Evolutionary conservation across 225 moss, liverwort and hornwort species (phyloP).

Genomic region (Pseudisothecium myosuroides): DNA sequence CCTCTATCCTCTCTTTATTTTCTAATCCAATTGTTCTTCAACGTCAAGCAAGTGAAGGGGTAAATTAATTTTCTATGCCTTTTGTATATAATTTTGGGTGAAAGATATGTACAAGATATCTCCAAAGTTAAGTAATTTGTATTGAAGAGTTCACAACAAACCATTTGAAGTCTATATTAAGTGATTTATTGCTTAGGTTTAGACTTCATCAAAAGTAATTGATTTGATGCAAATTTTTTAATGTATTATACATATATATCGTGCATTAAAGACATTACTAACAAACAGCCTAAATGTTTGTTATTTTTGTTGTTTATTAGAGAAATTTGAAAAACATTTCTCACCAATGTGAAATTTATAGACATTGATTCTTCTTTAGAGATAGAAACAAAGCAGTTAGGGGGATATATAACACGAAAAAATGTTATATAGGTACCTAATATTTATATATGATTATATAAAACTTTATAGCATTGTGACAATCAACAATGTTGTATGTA

Average conservation of each 20-base stretch:
- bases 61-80: neutral
- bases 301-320: neutral
- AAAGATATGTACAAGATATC: too few species aligned
- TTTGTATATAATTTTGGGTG: too few species aligned
- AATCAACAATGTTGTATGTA: too few species aligned
- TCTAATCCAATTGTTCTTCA: neutral
- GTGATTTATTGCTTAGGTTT: too few species aligned
- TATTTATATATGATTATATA: too few species aligned
- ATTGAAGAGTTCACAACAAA: too few species aligned
- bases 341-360: neutral
- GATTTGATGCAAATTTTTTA: neutral
- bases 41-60: neutral
- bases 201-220: too few species aligned
- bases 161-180: too few species aligned
- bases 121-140: too few species aligned
- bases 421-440: neutral
- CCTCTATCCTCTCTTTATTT: neutral
- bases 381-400: neutral
- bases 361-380: neutral
- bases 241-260: neutral
- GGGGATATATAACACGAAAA: neutral
- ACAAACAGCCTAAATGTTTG: neutral
- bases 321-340: neutral
- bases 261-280: neutral
- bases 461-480: too few species aligned